A percentile compares a stretch with the other conserved stretches of the same genome.
Evolutionary conservation across 73 alveolate genomes (phyloP).

Genomic region (Uronychia setigera): DNA sequence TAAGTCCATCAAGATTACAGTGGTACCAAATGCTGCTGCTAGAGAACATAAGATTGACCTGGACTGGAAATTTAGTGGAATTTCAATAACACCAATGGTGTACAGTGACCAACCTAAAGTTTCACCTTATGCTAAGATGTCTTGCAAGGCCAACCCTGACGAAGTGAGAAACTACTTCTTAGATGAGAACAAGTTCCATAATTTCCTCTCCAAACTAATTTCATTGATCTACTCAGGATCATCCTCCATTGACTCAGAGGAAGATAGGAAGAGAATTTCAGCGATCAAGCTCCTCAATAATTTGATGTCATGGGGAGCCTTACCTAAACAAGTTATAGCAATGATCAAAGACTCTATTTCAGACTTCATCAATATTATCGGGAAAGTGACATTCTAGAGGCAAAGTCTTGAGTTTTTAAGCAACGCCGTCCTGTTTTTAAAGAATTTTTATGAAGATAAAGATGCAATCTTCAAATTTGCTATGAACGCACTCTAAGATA

Average conservation of each 20-base stretch:
- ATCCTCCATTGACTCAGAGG: not conserved
- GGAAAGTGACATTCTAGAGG: not conserved
- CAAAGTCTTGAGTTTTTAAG: not conserved
- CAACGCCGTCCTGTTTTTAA: not conserved
- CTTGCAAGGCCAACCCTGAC: slow-evolving; percentile 11
- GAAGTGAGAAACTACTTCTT: slow-evolving; percentile 18
- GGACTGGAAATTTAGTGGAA: slow-evolving; percentile 15
- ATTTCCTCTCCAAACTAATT: slow-evolving; percentile 5
- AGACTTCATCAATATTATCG: not conserved
- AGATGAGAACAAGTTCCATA: not conserved
- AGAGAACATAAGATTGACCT: not conserved
- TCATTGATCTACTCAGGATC: not conserved
- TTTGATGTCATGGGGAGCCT: not conserved
- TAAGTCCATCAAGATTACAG: not conserved
- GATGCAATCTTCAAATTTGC: not conserved
- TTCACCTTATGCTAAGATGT: not conserved
- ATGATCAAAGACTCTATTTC: not conserved
- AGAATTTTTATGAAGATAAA: not conserved
- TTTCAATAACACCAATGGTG: slow-evolving; percentile 6
- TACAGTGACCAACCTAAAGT: slow-evolving; percentile 19
- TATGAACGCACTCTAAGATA: not conserved
- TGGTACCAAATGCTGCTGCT: not conserved
- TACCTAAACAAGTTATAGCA: not conserved
- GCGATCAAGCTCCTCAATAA: not conserved
- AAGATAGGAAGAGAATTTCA: not conserved